phyloP scores from a whole-genome alignment of 306 rosid species.

The Castanopsis chinensis region DNA sequence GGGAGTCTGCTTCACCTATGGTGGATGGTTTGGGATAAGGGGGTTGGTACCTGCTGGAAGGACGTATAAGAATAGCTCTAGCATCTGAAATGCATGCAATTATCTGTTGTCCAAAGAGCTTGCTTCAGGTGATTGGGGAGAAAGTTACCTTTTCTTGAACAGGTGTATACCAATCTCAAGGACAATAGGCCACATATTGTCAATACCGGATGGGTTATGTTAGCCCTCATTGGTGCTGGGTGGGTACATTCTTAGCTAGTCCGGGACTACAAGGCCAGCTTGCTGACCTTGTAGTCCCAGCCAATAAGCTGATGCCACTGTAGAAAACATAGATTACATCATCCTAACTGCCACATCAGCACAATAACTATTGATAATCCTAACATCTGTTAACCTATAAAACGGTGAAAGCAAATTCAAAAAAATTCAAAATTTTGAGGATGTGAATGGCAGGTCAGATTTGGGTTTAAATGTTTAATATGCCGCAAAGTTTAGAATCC shows the following conservation, averaged over 20 bases:
- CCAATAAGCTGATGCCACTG: too few species aligned
- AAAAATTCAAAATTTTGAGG: too few species aligned
- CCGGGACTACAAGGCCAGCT: too few species aligned
- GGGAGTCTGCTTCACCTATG: conserved; percentile 92
- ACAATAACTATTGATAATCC: too few species aligned
- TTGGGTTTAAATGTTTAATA: too few species aligned
- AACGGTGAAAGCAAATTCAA: too few species aligned
- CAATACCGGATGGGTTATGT: conserved; percentile 51
- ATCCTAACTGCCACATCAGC: too few species aligned
- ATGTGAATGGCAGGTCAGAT: too few species aligned
- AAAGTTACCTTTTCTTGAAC: conserved; percentile 55
- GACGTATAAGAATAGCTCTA: conserved; percentile 48
- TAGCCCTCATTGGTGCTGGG: neutral
- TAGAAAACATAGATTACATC: too few species aligned
- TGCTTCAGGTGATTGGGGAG: conserved; percentile 85
- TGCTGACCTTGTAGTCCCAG: too few species aligned
- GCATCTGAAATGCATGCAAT: conserved; percentile 69
- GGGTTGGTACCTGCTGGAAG: conserved; percentile 80
- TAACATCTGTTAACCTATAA: too few species aligned
- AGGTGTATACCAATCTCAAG: conserved; percentile 77
- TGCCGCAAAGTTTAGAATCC: too few species aligned
- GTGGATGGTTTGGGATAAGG: conserved; percentile 74
- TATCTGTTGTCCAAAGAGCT: conserved; percentile 77
- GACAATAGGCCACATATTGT: conserved; percentile 63
- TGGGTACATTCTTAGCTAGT: conserved; percentile 73